phyloP scores from a whole-genome alignment of 2,329 filamentous ascomycete species.

The Triangularia verruculosa region DNA sequence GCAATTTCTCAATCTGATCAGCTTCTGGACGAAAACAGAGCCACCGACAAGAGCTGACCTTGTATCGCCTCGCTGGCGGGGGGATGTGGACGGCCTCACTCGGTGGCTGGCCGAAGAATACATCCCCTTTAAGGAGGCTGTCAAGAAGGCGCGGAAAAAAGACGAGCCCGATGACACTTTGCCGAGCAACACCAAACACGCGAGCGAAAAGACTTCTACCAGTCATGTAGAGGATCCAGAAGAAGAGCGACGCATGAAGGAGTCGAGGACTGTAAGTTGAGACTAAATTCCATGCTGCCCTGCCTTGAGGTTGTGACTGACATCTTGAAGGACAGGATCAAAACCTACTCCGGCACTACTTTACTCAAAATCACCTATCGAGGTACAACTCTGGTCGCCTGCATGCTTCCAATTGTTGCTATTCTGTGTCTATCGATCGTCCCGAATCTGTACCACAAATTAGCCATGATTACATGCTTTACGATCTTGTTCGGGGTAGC shows the following conservation, averaged over 20 bases:
- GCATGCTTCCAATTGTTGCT: background rate
- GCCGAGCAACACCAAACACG: background rate
- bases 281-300: background rate
- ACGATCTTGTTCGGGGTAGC: background rate
- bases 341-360: background rate
- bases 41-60: background rate
- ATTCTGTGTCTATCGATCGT: background rate
- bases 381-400: background rate
- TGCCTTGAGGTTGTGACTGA: background rate
- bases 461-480: background rate
- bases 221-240: background rate
- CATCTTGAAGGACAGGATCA: background rate
- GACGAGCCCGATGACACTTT: background rate
- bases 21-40: background rate
- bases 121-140: background rate
- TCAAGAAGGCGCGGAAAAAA: background rate
- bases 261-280: background rate
- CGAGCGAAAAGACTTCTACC: background rate
- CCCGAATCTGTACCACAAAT: background rate
- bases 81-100: background rate
- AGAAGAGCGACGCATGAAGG: background rate
- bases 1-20: background rate
- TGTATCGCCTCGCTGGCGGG: background rate
- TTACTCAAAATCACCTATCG: background rate
- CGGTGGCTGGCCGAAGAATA: conserved; percentile 1